Evolutionary conservation across 225 moss, liverwort and hornwort species (phyloP).

Genomic region (Takakia lepidozioides): DNA sequence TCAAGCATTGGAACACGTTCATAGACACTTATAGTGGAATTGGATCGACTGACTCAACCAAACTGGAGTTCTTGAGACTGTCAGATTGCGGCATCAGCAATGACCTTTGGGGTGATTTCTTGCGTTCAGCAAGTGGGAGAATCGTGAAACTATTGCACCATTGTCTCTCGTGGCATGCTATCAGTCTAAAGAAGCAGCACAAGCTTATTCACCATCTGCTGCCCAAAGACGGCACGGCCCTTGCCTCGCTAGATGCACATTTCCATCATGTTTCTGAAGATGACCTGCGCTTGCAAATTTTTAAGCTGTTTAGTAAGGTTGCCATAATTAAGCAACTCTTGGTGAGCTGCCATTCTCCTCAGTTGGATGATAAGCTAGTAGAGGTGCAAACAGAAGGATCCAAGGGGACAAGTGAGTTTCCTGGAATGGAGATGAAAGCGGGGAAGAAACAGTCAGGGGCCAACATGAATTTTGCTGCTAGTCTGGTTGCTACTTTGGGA

Average conservation of each 20-base stretch:
- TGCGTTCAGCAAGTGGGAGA: slow-evolving; percentile 38
- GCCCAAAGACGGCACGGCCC: slow-evolving; percentile 26
- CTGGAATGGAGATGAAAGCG: too few relatives aligned
- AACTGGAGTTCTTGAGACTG: too few relatives aligned
- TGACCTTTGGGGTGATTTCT: slow-evolving; percentile 41
- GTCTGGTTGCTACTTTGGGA: slow-evolving; percentile 42
- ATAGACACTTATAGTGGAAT: slow-evolving; percentile 28
- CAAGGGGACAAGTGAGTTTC: too few relatives aligned
- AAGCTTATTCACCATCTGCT: slow-evolving; percentile 48
- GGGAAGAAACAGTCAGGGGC: slow-evolving; percentile 1
- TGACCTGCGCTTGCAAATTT: slow-evolving; percentile 14
- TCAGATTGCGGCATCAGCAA: too few relatives aligned
- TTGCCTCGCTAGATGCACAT: slow-evolving; percentile 18
- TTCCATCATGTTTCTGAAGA: slow-evolving; percentile 34
- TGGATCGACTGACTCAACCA: too few relatives aligned
- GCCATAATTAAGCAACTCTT: slow-evolving; percentile 24
- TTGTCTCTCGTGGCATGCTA: slow-evolving; percentile 40
- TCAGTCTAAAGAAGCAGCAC: slow-evolving; percentile 35
- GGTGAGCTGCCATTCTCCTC: too few relatives aligned
- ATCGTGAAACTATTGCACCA: slow-evolving; percentile 41
- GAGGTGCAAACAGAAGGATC: too few relatives aligned
- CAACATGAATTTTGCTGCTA: slow-evolving; percentile 36
- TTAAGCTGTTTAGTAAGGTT: slow-evolving; percentile 30
- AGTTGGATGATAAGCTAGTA: too few relatives aligned
- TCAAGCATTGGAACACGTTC: slow-evolving; percentile 62